These are phyloP conservation scores for Eucalyptus melliodora DNA, from an alignment of 345 rosid genomes.

Conservation along the genomic window DNA sequence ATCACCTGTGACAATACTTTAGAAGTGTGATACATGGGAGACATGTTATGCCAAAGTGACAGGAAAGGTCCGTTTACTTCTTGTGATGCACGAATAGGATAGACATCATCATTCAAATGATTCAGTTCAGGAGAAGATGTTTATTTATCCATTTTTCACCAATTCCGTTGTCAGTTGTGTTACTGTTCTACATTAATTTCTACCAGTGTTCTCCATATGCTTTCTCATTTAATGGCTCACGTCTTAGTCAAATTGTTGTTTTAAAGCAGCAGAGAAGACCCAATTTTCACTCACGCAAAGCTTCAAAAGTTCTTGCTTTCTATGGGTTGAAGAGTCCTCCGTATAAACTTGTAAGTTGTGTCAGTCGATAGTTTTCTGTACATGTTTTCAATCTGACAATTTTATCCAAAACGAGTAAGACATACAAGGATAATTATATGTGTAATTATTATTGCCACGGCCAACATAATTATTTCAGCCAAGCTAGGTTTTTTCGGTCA, in stretches of 20 bases:
- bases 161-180: not conserved
- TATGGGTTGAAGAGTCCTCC: constrained; percentile 82
- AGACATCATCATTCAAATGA: not conserved
- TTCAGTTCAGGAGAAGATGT: not conserved
- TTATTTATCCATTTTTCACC: not conserved
- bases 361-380: not conserved
- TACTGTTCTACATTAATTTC: not conserved
- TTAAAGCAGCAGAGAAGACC: constrained; percentile 15
- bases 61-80: not conserved
- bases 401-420: not conserved
- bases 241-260: not conserved
- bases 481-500: not conserved
- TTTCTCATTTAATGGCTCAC: not conserved
- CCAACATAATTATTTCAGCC: not conserved
- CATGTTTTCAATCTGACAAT: not conserved
- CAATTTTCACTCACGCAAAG: constrained; percentile 13
- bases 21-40: not conserved
- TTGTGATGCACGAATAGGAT: not conserved
- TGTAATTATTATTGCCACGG: not conserved
- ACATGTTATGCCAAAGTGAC: not conserved
- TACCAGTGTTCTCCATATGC: not conserved
- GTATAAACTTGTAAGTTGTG: constrained; percentile 64
- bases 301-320: constrained; percentile 46
- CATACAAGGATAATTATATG: not conserved
- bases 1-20: not conserved